These are phyloP conservation scores for Syzygium jambos DNA, from an alignment of 345 rosid species.

Conservation along the genomic window DNA sequence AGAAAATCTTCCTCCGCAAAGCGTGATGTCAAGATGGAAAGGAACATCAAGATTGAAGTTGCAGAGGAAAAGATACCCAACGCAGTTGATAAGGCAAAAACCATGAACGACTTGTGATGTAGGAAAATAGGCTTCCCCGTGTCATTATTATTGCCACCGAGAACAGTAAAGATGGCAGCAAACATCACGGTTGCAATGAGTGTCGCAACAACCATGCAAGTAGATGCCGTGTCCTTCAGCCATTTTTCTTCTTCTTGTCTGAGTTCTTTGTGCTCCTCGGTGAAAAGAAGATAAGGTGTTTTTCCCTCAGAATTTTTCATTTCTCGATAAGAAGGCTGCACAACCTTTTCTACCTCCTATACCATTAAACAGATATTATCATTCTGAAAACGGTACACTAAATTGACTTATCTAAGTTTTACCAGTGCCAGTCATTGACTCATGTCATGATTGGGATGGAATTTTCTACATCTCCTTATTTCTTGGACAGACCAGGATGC, in stretches of 20 bases:
- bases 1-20: conserved; percentile 18
- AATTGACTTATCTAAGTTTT: neutral
- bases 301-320: neutral
- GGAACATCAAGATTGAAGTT: conserved; percentile 17
- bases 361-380: neutral
- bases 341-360: neutral
- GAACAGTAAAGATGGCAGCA: neutral
- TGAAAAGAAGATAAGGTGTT: neutral
- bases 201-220: neutral
- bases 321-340: neutral
- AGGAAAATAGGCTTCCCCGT: neutral
- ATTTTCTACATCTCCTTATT: too few species aligned
- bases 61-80: conserved; percentile 12
- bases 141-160: neutral
- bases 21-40: conserved; percentile 10
- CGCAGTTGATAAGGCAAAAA: conserved; percentile 4
- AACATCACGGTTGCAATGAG: neutral
- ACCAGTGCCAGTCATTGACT: neutral
- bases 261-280: neutral
- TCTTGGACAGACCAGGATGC: too few species aligned
- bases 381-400: neutral
- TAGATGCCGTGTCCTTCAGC: conserved; percentile 5
- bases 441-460: too few species aligned
- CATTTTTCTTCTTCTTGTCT: neutral
- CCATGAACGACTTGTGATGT: neutral